Evolutionary conservation across 2,329 filamentous ascomycete species (phyloP).

Genomic region (Calonectria honghensis): DNA sequence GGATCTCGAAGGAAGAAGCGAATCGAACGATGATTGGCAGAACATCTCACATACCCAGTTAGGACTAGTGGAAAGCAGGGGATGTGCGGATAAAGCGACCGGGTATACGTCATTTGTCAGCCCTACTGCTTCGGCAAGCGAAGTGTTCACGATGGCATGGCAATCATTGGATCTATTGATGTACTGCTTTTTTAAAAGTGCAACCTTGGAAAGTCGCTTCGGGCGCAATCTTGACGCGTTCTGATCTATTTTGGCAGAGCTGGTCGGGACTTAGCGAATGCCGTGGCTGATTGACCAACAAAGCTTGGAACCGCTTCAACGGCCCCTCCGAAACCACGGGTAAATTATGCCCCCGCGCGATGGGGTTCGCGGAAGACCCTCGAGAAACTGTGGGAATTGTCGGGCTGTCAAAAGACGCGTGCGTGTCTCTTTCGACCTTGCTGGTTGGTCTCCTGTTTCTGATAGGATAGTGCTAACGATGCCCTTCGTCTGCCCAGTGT

Average conservation of each 20-base stretch:
- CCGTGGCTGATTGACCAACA: neutral
- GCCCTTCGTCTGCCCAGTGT: neutral
- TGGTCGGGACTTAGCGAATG: too few species aligned
- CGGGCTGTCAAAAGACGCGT: conserved; percentile 12
- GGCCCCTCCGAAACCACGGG: too few species aligned
- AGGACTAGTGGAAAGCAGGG: neutral
- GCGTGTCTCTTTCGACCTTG: neutral
- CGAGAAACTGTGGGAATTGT: neutral
- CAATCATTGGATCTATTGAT: neutral
- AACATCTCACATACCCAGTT: conserved; percentile 8
- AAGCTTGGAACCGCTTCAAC: too few species aligned
- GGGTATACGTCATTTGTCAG: neutral
- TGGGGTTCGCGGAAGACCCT: neutral
- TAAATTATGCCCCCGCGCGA: neutral
- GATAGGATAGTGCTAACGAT: neutral
- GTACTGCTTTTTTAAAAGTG: neutral
- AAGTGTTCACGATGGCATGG: neutral
- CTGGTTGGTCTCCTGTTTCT: neutral
- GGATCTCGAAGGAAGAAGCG: neutral
- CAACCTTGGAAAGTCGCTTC: neutral
- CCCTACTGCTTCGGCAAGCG: neutral
- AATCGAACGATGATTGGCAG: neutral
- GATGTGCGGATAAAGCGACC: too few species aligned
- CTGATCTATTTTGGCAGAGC: too few species aligned
- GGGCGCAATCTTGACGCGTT: neutral